Conservation (phyloP, 2,329 filamentous ascomycete species). For the Acrocalymma vagum region DNA sequence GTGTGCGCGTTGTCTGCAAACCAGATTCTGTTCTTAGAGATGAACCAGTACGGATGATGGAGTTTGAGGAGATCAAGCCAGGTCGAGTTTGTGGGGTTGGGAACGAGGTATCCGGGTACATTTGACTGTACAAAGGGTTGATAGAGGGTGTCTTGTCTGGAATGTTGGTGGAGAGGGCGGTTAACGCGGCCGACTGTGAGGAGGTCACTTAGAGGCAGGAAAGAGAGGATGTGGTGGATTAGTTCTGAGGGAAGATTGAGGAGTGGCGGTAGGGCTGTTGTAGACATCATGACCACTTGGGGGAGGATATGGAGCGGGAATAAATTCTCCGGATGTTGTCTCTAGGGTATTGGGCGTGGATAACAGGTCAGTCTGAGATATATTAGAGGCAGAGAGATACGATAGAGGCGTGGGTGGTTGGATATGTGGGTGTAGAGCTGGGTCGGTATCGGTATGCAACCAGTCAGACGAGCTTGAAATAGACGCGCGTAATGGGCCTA, state of each 20-base stretch:
- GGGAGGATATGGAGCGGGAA: not conserved
- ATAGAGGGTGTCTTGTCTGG: slow-evolving; percentile 76
- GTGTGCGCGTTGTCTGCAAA: slow-evolving; percentile 78
- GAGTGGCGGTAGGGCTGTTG: slow-evolving; percentile 43
- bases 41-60: slow-evolving; percentile 85
- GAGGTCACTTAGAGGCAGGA: slow-evolving; percentile 72
- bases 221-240: slow-evolving; percentile 73
- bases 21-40: slow-evolving; percentile 83
- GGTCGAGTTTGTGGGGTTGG: slow-evolving; percentile 64
- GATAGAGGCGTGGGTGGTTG: slow-evolving; percentile 4
- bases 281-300: slow-evolving; percentile 17
- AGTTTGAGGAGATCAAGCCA: slow-evolving; percentile 77
- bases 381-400: slow-evolving; percentile 1
- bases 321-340: slow-evolving; percentile 4
- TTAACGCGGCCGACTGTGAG: slow-evolving; percentile 68
- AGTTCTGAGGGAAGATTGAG: slow-evolving; percentile 76
- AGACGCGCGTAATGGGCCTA: slow-evolving; percentile 4
- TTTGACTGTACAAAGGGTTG: slow-evolving; percentile 72
- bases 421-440: slow-evolving; percentile 5
- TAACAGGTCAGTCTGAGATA: slow-evolving; percentile 5
- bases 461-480: too few relatives aligned
- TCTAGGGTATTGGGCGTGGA: slow-evolving; percentile 3
- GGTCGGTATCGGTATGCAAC: not conserved
- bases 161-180: slow-evolving; percentile 65
- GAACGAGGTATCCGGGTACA: slow-evolving; percentile 57